These are phyloP conservation scores for Solanum rostratum DNA, from an alignment of 257 asterid genomes.

Conservation along the genomic window DNA sequence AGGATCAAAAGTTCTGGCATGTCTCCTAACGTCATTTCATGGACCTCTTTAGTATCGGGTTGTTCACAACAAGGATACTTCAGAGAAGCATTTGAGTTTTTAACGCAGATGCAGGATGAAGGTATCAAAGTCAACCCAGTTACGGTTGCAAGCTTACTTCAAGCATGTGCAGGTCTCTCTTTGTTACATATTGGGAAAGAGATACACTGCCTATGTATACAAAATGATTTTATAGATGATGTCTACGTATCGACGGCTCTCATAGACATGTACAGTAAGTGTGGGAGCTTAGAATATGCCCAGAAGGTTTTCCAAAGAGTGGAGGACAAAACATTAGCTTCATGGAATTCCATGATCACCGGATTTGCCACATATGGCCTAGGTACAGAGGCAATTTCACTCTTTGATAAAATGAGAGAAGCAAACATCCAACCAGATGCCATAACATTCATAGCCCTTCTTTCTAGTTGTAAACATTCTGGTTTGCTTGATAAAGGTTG, in stretches of 20 bases:
- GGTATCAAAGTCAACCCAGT: conserved; percentile 37
- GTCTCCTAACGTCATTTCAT: conserved; percentile 41
- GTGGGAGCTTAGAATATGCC: conserved; percentile 43
- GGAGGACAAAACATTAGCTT: conserved; percentile 26
- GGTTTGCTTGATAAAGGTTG: conserved; percentile 38
- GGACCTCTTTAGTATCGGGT: conserved; percentile 64
- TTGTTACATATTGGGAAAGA: conserved; percentile 47
- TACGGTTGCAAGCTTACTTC: conserved; percentile 41
- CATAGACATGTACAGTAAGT: conserved; percentile 46
- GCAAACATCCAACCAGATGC: conserved; percentile 37
- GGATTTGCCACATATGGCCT: conserved; percentile 36
- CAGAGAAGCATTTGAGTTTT: conserved; percentile 27
- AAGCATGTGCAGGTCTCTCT: conserved; percentile 38
- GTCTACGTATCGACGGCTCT: conserved; percentile 42
- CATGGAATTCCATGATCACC: conserved; percentile 54
- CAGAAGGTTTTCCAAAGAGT: conserved; percentile 21
- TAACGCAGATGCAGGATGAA: conserved; percentile 35
- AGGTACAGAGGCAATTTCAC: conserved; percentile 33
- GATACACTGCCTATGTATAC: conserved; percentile 28
- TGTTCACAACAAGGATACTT: conserved; percentile 34
- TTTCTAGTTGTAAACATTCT: conserved; percentile 43
- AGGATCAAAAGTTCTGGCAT: conserved; percentile 30
- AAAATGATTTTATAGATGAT: conserved; percentile 21
- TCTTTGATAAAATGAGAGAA: conserved; percentile 33
- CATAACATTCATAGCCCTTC: conserved; percentile 52